These are phyloP conservation scores for Calonectria leucothoes DNA, from an alignment of 2,329 filamentous ascomycete species.

Conservation along the genomic window DNA sequence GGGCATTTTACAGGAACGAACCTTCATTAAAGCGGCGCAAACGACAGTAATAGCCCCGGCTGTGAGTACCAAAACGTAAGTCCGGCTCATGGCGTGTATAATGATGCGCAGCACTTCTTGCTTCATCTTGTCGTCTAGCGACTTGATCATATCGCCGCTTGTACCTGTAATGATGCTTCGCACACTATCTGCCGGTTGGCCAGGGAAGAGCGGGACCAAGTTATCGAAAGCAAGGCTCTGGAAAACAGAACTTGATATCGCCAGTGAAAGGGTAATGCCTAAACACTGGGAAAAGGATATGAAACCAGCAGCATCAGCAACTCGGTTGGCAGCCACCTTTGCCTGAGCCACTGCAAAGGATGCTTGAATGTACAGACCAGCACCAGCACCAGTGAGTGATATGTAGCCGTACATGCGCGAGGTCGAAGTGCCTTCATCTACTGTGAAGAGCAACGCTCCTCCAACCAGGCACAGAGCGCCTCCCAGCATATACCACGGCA, in stretches of 20 bases:
- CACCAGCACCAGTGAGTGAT: constrained; percentile 45
- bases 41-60: background rate
- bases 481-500: constrained; percentile 45
- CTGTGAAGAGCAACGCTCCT: constrained; percentile 36
- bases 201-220: background rate
- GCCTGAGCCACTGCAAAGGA: constrained; percentile 41
- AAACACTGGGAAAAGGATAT: constrained; percentile 49
- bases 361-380: constrained; percentile 46
- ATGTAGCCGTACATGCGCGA: constrained; percentile 45
- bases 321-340: constrained; percentile 33
- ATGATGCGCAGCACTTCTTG: background rate
- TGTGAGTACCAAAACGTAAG: background rate
- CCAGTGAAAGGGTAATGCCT: background rate
- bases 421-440: constrained; percentile 36
- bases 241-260: constrained; percentile 8
- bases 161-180: background rate
- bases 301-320: constrained; percentile 42
- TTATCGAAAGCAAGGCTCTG: constrained; percentile 15
- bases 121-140: background rate
- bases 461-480: constrained; percentile 41
- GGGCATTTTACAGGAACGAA: background rate
- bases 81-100: background rate
- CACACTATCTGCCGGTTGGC: background rate
- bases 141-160: background rate
- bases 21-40: background rate